phyloP scores from a whole-genome alignment of 257 asterid species.

The Agastache rugosa region DNA sequence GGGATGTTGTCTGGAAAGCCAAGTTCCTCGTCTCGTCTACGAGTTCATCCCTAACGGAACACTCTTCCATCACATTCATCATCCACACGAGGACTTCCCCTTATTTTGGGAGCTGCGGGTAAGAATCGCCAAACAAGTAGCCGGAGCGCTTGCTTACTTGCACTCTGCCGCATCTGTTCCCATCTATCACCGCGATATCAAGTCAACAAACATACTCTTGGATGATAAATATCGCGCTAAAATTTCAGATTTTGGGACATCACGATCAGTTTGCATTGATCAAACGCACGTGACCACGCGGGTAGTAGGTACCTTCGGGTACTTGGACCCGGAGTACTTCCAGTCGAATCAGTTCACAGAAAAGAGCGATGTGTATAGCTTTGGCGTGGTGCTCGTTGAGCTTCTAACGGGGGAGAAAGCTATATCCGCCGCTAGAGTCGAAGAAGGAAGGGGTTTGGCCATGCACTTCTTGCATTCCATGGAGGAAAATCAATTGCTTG shows the following conservation, averaged over 20 bases:
- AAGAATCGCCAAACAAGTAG: constrained; percentile 41
- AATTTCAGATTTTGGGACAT: constrained; percentile 47
- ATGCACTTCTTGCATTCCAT: constrained; percentile 40
- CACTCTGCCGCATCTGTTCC: constrained; percentile 45
- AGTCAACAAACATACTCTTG: constrained; percentile 45
- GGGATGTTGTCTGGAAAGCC: constrained; percentile 45
- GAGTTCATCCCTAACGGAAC: constrained; percentile 39
- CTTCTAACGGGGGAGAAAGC: constrained; percentile 49
- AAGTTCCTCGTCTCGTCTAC: constrained; percentile 42
- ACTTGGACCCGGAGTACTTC: constrained; percentile 53
- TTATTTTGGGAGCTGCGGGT: constrained; percentile 45
- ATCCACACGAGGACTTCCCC: constrained; percentile 33
- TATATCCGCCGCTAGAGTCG: constrained; percentile 32
- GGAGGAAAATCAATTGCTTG: constrained; percentile 40
- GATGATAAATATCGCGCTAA: constrained; percentile 44
- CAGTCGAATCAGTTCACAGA: constrained; percentile 46
- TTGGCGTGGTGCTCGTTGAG: constrained; percentile 46
- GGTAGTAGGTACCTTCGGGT: constrained; percentile 47
- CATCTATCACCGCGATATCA: constrained; percentile 42
- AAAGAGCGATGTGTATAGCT: constrained; percentile 49
- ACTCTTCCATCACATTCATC: constrained; percentile 38
- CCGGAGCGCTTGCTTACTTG: constrained; percentile 47
- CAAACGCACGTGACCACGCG: constrained; percentile 49
- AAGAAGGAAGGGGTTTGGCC: constrained; percentile 39
- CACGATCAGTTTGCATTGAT: constrained; percentile 37